phyloP scores from a whole-genome alignment of 164 flowering plant species.

The Stephania yunnanensis region DNA sequence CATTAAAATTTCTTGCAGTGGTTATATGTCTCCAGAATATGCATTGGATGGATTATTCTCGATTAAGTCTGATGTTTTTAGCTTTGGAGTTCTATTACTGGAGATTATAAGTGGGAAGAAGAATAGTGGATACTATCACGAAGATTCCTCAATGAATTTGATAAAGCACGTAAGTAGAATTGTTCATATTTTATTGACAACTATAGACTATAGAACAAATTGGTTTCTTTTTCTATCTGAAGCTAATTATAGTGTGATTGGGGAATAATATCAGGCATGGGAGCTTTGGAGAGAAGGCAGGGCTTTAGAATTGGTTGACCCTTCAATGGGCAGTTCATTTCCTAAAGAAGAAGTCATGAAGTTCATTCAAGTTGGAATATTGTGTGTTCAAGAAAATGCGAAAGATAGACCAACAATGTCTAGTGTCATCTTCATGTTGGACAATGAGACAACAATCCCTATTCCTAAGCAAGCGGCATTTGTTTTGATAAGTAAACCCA shows the following conservation, averaged over 20 bases:
- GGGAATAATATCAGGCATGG: background rate
- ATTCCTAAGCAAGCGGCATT: conserved; percentile 5
- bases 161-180: conserved; percentile 46
- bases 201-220: background rate
- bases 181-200: background rate
- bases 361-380: conserved; percentile 8
- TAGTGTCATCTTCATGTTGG: background rate
- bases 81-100: conserved; percentile 59
- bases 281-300: conserved; percentile 11
- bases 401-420: conserved; percentile 9
- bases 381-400: conserved; percentile 15
- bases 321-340: conserved; percentile 3
- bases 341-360: background rate
- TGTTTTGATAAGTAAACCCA: background rate
- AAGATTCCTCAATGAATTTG: conserved; percentile 39
- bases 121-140: conserved; percentile 43
- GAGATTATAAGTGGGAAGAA: conserved; percentile 58
- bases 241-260: background rate
- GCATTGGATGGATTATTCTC: conserved; percentile 65
- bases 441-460: background rate
- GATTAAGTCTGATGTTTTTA: conserved; percentile 57
- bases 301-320: conserved; percentile 3
- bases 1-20: conserved; percentile 28
- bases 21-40: conserved; percentile 73
- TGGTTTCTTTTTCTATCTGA: background rate